phyloP scores from a whole-genome alignment of 2,329 filamentous ascomycete species.

The Paraphoma sp. region DNA sequence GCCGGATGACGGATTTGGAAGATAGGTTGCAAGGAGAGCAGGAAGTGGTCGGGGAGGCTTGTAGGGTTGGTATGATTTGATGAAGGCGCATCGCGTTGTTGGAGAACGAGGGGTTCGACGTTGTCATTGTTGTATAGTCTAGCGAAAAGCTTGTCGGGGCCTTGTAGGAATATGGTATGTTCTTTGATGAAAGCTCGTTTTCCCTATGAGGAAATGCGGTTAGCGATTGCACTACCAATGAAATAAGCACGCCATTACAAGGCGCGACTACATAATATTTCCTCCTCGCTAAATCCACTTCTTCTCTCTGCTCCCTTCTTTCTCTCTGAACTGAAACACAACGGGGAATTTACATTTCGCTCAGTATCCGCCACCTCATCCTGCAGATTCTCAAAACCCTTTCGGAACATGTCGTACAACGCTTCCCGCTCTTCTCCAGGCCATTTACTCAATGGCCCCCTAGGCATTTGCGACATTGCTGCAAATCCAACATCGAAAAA shows the following conservation, averaged over 20 bases:
- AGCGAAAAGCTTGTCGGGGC: slow-evolving; percentile 15
- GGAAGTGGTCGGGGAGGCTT: slow-evolving; percentile 16
- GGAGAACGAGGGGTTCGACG: slow-evolving; percentile 1
- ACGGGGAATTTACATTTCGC: slow-evolving; percentile 16
- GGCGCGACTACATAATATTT: slow-evolving; percentile 2
- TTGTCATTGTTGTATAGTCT: slow-evolving; percentile 5
- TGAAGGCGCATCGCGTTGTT: slow-evolving; percentile 5
- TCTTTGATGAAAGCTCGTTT: slow-evolving; percentile 22
- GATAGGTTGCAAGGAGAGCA: slow-evolving; percentile 18
- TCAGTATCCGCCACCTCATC: slow-evolving; percentile 20
- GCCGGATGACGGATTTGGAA: slow-evolving; percentile 24
- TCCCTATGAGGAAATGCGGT: slow-evolving; percentile 3
- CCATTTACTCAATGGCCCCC: slow-evolving; percentile 15
- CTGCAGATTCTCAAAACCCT: slow-evolving; percentile 12
- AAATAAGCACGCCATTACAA: slow-evolving; percentile 12
- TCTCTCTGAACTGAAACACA: not conserved
- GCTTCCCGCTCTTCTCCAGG: slow-evolving; percentile 7
- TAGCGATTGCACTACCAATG: slow-evolving; percentile 1
- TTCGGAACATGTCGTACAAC: slow-evolving; percentile 10
- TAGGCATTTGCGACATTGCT: slow-evolving; percentile 2
- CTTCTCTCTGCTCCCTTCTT: not conserved
- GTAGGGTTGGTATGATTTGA: slow-evolving; percentile 17
- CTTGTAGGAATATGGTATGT: slow-evolving; percentile 11
- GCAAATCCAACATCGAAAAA: slow-evolving; percentile 16
- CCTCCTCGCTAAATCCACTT: not conserved